Conservation (phyloP, 352 stramenopile genomes). For the Pythium phragmiticola region DNA sequence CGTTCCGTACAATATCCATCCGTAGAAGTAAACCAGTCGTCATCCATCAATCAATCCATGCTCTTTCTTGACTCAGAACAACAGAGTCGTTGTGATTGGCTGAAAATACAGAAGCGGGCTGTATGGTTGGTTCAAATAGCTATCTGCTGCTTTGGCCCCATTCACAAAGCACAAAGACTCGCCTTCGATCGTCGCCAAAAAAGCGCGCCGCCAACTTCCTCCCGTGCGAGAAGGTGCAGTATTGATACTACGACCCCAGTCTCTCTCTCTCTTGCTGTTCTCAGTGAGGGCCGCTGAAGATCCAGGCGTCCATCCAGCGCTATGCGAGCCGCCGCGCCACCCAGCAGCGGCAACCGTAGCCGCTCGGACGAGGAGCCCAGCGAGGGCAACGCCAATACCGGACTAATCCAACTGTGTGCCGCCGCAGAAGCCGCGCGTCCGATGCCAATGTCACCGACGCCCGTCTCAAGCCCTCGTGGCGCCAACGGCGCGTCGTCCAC, state of each 20-base stretch:
- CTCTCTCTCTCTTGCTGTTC: background rate
- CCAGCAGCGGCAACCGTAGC: background rate
- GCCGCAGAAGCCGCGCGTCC: conserved; percentile 28
- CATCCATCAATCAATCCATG: too few relatives aligned
- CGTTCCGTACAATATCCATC: background rate
- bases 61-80: background rate
- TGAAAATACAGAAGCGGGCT: conserved; percentile 1
- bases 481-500: background rate
- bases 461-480: background rate
- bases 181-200: conserved; percentile 13
- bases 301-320: background rate
- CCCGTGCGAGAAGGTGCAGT: conserved; percentile 21
- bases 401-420: conserved; percentile 56
- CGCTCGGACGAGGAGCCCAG: background rate
- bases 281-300: background rate
- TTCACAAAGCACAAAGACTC: background rate
- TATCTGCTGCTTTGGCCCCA: background rate
- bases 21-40: background rate
- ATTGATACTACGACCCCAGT: too few relatives aligned
- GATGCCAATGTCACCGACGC: conserved; percentile 4
- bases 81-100: conserved; percentile 5
- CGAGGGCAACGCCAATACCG: conserved; percentile 1
- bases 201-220: conserved; percentile 2
- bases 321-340: background rate
- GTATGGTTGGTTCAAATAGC: conserved; percentile 3